Evolutionary conservation across 805 yeast species (phyloP).

Genomic region (Nakazawaea pomicola): DNA sequence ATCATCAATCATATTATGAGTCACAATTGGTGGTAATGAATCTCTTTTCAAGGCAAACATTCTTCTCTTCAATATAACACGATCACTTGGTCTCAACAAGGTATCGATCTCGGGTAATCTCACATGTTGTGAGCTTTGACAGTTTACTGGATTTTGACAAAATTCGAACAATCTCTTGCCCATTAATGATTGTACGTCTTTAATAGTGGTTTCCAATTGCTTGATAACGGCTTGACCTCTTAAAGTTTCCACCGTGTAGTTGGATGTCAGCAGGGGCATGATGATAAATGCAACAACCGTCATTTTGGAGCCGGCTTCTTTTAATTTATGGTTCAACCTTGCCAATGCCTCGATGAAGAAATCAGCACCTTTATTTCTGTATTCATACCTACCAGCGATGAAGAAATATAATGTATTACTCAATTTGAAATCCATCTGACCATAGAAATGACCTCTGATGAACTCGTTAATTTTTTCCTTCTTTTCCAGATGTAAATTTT

Average conservation of each 20-base stretch:
- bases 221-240: constrained; percentile 95
- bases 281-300: constrained; percentile 96
- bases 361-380: constrained; percentile 94
- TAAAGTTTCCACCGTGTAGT: constrained; percentile 92
- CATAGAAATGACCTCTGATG: constrained; percentile 95
- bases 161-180: constrained; percentile 88
- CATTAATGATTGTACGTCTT: constrained; percentile 79
- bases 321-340: constrained; percentile 81
- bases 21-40: constrained; percentile 89
- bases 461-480: constrained; percentile 93
- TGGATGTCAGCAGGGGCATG: constrained; percentile 94
- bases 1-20: constrained; percentile 95
- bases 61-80: constrained; percentile 85
- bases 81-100: constrained; percentile 78
- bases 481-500: constrained; percentile 86
- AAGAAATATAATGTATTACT: constrained; percentile 93
- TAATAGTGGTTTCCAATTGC: constrained; percentile 83
- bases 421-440: constrained; percentile 89
- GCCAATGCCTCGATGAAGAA: constrained; percentile 91
- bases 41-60: constrained; percentile 89
- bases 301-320: constrained; percentile 75
- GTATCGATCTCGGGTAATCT: constrained; percentile 73
- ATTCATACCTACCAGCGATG: constrained; percentile 97
- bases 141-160: constrained; percentile 49
- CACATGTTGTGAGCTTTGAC: constrained; percentile 23